phyloP scores from a whole-genome alignment of 2,329 filamentous ascomycete species.

The Venturia effusa region DNA sequence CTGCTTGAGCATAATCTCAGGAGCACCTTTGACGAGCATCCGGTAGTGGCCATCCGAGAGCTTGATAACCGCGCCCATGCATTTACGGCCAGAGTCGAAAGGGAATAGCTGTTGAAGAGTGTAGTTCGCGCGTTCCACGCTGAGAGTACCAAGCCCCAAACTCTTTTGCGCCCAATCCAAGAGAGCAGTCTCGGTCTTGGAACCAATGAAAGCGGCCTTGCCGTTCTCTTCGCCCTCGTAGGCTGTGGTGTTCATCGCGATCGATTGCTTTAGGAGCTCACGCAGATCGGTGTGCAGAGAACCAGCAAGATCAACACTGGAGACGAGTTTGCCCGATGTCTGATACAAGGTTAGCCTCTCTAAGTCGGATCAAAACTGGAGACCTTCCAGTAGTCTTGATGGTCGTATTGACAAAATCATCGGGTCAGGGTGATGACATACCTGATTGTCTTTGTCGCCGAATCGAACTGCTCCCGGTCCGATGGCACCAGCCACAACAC shows the following conservation, averaged over 20 bases:
- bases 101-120: slow-evolving; percentile 45
- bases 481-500: slow-evolving; percentile 61
- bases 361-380: neutral
- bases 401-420: too few relatives aligned
- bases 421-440: too few relatives aligned
- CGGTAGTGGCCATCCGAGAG: slow-evolving; percentile 44
- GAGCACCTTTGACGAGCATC: slow-evolving; percentile 43
- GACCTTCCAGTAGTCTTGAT: too few relatives aligned
- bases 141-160: slow-evolving; percentile 52
- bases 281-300: slow-evolving; percentile 7
- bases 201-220: slow-evolving; percentile 53
- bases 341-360: neutral
- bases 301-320: slow-evolving; percentile 4
- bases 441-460: slow-evolving; percentile 8
- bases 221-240: slow-evolving; percentile 56
- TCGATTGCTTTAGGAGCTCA: slow-evolving; percentile 19
- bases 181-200: slow-evolving; percentile 67
- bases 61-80: slow-evolving; percentile 55
- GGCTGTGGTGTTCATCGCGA: slow-evolving; percentile 57
- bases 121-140: slow-evolving; percentile 51
- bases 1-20: slow-evolving; percentile 38
- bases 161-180: slow-evolving; percentile 57
- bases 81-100: slow-evolving; percentile 58
- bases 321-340: neutral
- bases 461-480: slow-evolving; percentile 45